Base-by-base conservation (phyloP, 2,329 filamentous ascomycete genomes). In the Colletotrichum sp. region DNA sequence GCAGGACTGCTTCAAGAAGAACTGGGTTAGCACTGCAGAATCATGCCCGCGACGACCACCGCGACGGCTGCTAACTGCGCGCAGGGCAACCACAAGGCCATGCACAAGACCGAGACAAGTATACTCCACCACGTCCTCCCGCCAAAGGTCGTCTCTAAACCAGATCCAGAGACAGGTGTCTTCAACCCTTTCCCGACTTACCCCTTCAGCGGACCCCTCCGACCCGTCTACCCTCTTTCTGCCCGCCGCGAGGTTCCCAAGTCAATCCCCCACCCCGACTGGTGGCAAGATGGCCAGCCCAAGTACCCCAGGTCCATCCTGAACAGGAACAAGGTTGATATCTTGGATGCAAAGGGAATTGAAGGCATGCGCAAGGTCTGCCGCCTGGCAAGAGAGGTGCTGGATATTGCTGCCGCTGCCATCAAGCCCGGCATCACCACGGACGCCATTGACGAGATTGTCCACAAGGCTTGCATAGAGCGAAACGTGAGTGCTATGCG, bases 1-100 rank as follows among this genome's bases (percentile, higher is more conserved):
- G 32, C 97, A 99, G 85, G 97, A 98, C 80, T 99, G 97, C 89
- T 99, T 99, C 88, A 98, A 98, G 90, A 94, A 93, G 85, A 99
- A 96, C 89, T 99, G 97, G 97, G 97, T 98, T 92, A 80, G 91
- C 80, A 77, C 80, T 66, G 18, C 18, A 28, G 8, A 8, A 66
- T 28, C 25, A 36, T 22, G 9, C 9, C 22, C 18, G 58, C 36
- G n/a, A 25, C 36, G 12, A 43, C 9, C 10, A 48, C 52, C 6
- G 32, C 55, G 39, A 79, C 75, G 79, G 71, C 60, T 70, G 5
- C 76, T 72, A 55, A 77, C 43, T 48, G 7, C 36, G 60, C 22
- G 68, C 81, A 98, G 96, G 88, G 87, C 84, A 92, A 93, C 77
- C 96, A 98, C 88, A 98, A 98, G 87, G 86, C 89, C 77, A 84